phyloP scores from a whole-genome alignment of 2,329 filamentous ascomycete genomes.

The Cordyceps pruinosa region DNA sequence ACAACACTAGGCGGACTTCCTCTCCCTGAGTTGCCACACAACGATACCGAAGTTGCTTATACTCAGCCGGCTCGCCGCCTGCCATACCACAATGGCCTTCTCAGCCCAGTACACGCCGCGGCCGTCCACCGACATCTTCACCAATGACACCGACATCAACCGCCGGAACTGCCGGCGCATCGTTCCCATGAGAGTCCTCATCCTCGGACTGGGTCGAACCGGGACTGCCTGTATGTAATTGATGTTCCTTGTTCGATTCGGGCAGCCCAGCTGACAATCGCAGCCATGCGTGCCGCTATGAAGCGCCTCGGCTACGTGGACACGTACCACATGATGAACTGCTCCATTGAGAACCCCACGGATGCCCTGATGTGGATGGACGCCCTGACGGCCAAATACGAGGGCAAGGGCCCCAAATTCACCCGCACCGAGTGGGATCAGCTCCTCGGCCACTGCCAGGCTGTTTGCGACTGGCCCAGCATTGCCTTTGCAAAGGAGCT shows the following conservation, averaged over 20 bases:
- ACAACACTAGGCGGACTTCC: background rate
- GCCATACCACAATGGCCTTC: slow-evolving; percentile 20
- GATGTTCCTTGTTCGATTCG: background rate
- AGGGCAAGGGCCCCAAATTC: slow-evolving; percentile 36
- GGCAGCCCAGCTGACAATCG: background rate
- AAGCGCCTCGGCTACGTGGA: slow-evolving; percentile 60
- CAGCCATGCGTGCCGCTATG: slow-evolving; percentile 58
- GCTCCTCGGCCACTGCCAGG: slow-evolving; percentile 58
- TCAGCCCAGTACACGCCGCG: slow-evolving; percentile 24
- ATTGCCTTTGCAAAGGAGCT: slow-evolving; percentile 63
- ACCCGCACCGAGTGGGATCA: slow-evolving; percentile 63
- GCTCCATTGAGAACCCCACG: slow-evolving; percentile 51
- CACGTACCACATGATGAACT: slow-evolving; percentile 69
- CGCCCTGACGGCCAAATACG: slow-evolving; percentile 50
- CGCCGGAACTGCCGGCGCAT: slow-evolving; percentile 56
- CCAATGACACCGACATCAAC: slow-evolving; percentile 61
- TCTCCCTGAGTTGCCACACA: background rate
- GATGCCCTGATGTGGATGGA: slow-evolving; percentile 66
- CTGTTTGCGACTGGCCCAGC: slow-evolving; percentile 63
- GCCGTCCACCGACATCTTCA: slow-evolving; percentile 55
- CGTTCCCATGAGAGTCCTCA: slow-evolving; percentile 66
- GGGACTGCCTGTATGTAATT: slow-evolving; percentile 57
- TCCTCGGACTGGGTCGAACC: slow-evolving; percentile 62
- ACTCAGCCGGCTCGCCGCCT: background rate
- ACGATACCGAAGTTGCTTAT: background rate